Evolutionary conservation across 345 rosid species (phyloP).

Genomic region (Triadica sebifera): DNA sequence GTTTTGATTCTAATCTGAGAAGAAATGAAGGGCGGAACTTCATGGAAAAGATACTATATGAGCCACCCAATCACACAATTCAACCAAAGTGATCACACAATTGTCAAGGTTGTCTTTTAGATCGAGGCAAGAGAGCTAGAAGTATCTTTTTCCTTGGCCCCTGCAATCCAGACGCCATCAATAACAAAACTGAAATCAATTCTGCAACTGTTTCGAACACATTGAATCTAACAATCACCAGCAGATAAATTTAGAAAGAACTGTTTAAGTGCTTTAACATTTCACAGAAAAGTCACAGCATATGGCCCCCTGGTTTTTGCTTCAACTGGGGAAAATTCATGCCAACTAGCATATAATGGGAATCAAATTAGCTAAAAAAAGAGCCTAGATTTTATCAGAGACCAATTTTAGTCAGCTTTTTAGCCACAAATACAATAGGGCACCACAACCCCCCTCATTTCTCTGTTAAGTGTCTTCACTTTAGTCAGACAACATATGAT

Average conservation of each 20-base stretch:
- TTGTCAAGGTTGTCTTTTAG: constrained; percentile 42
- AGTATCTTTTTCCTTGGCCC: constrained; percentile 97
- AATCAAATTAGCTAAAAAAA: background rate
- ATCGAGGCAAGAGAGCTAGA: constrained; percentile 58
- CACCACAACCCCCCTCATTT: background rate
- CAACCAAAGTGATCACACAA: background rate
- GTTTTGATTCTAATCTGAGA: too few species aligned
- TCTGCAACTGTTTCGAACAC: background rate
- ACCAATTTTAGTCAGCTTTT: background rate
- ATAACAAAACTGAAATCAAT: background rate
- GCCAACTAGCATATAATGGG: background rate
- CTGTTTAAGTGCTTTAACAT: background rate
- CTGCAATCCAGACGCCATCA: constrained; percentile 43
- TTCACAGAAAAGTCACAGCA: background rate
- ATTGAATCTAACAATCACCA: background rate
- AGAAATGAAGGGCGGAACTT: background rate
- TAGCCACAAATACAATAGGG: background rate
- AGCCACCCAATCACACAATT: constrained; percentile 10
- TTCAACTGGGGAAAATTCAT: background rate
- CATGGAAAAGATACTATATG: background rate
- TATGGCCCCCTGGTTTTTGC: background rate
- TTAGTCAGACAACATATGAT: background rate
- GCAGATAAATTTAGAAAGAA: background rate
- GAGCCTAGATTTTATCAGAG: background rate
- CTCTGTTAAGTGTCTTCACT: background rate